Percentiles rank a stretch among this genome's conserved stretches.
Evolutionary conservation across 129 eudicot genomes (phyloP).

Genomic region (carrot (Daucus carota)): DH1_v3.0 NC_030384.2:26700001-26700500

Average conservation of each 20-base stretch:
- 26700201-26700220: neutral
- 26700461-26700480: too few species aligned
- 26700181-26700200: neutral
- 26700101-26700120: neutral
- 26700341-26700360: too few species aligned
- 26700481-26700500: too few species aligned
- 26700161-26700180: neutral
- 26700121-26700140: neutral
- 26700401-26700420: too few species aligned
- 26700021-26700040: neutral
- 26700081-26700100: neutral
- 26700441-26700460: too few species aligned
- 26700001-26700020: neutral
- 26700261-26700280: neutral
- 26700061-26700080: neutral
- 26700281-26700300: neutral
- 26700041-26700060: neutral
- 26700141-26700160: neutral
- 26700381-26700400: too few species aligned
- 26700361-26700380: too few species aligned
- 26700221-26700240: too few species aligned
- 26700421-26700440: too few species aligned
- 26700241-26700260: neutral
- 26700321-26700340: too few species aligned
- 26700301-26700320: too few species aligned